phyloP scores from a whole-genome alignment of 129 eudicot genomes.

The Cynara cardunculus region DNA sequence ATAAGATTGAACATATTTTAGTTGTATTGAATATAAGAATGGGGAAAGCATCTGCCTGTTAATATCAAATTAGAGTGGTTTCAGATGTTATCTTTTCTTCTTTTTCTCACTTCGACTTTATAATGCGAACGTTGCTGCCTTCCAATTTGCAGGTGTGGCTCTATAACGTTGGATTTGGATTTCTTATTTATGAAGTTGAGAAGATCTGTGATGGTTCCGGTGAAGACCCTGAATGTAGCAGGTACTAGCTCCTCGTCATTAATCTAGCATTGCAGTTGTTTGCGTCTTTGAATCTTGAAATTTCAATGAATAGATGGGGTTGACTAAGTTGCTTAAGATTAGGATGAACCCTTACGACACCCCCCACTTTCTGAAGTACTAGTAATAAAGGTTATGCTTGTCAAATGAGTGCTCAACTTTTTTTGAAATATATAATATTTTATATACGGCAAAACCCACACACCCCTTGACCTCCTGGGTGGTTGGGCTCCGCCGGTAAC shows the following conservation, averaged over 20 bases:
- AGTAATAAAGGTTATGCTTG: too few species aligned
- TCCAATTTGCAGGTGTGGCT: slow-evolving; percentile 76
- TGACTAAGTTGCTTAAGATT: too few species aligned
- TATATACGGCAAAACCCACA: too few species aligned
- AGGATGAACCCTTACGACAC: too few species aligned
- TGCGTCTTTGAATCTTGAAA: too few species aligned
- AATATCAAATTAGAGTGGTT: not conserved
- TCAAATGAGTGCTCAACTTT: too few species aligned
- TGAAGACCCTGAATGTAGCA: slow-evolving; percentile 94
- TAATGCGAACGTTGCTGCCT: not conserved
- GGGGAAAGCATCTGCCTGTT: not conserved
- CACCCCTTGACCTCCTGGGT: too few species aligned
- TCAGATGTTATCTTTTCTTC: not conserved
- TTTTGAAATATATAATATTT: too few species aligned
- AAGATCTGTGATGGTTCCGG: slow-evolving; percentile 89
- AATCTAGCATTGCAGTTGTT: not conserved
- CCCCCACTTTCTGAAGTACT: too few species aligned
- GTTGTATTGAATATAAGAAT: not conserved
- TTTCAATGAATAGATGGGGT: too few species aligned
- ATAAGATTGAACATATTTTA: not conserved
- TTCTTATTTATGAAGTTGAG: slow-evolving; percentile 64
- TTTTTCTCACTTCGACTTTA: not conserved
- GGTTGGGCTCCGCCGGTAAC: too few species aligned
- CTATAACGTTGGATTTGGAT: slow-evolving; percentile 51
- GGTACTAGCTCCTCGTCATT: slow-evolving; percentile 35